Percentiles rank a stretch among this genome's conserved stretches.
phyloP scores from a whole-genome alignment of 768 basidiomycete genomes.

The Albatrellus ellisii region DNA sequence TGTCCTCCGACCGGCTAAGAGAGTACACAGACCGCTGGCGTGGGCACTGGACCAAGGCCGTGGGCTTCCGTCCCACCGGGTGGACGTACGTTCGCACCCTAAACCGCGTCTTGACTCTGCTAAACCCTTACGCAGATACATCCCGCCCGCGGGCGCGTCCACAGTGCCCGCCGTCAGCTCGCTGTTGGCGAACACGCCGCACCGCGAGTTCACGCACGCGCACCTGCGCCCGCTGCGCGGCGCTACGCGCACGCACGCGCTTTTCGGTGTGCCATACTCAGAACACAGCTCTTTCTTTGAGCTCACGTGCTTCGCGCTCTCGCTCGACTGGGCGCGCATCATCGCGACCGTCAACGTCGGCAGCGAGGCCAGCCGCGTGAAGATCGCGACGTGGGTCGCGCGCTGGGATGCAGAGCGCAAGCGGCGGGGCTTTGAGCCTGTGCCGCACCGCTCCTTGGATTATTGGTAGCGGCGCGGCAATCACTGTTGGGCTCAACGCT shows the following conservation, averaged over 20 bases:
- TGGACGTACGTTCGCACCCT: conserved; percentile 64
- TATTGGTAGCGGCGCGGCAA: conserved; percentile 31
- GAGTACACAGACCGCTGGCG: conserved; percentile 66
- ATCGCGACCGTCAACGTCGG: conserved; percentile 93
- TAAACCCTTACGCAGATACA: conserved; percentile 31
- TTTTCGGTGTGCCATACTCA: conserved; percentile 85
- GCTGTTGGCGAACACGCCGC: conserved; percentile 56
- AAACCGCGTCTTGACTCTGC: conserved; percentile 1
- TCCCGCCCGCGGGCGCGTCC: conserved; percentile 50
- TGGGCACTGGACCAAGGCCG: conserved; percentile 51
- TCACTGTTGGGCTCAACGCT: no score
- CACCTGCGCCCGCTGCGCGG: conserved; percentile 59
- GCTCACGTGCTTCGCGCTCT: conserved; percentile 89
- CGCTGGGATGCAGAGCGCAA: conserved; percentile 81
- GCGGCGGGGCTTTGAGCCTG: conserved; percentile 26
- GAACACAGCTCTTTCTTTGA: conserved; percentile 97
- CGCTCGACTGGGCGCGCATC: conserved; percentile 74
- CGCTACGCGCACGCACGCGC: conserved; percentile 52
- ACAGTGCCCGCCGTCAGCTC: conserved; percentile 48
- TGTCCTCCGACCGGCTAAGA: conserved; percentile 67
- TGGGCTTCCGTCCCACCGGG: conserved; percentile 89
- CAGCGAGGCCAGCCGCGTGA: conserved; percentile 54
- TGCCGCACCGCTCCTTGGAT: conserved; percentile 27
- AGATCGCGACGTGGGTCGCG: conserved; percentile 84
- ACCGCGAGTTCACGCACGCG: conserved; percentile 52